Percentiles rank a stretch among this genome's conserved stretches.
These are phyloP conservation scores for Daldinia bambusicola DNA, from an alignment of 495 filamentous ascomycete genomes.

Conservation along the genomic window DNA sequence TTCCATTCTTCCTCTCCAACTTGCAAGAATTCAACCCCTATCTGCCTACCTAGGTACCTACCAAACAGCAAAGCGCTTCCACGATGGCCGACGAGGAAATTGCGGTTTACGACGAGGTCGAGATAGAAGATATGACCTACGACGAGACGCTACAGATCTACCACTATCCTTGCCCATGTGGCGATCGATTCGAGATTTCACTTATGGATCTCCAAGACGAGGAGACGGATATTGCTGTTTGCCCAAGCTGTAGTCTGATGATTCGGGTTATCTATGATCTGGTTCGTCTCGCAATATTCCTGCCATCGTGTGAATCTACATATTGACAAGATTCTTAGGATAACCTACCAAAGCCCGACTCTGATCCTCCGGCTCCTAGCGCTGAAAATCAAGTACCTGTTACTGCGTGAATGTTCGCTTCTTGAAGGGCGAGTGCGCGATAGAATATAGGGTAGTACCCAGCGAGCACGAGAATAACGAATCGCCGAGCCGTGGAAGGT, in stretches of 20 bases:
- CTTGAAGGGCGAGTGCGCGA: background rate
- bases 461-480: conserved; percentile 7
- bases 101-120: conserved; percentile 96
- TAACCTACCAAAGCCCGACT: conserved; percentile 48
- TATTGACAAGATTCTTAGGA: conserved; percentile 47
- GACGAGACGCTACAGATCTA: conserved; percentile 85
- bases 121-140: conserved; percentile 99
- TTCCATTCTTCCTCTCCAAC: background rate
- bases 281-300: conserved; percentile 60
- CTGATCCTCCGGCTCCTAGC: conserved; percentile 39
- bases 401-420: conserved; percentile 37
- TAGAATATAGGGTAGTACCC: background rate
- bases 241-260: conserved; percentile 96
- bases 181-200: conserved; percentile 94
- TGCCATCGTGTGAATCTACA: background rate
- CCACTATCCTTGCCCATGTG: conserved; percentile 95
- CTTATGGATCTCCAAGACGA: conserved; percentile 82
- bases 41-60: background rate
- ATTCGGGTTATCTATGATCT: conserved; percentile 92
- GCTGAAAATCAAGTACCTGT: conserved; percentile 45
- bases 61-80: conserved; percentile 1
- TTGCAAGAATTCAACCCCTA: background rate
- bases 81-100: conserved; percentile 74
- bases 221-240: conserved; percentile 90
- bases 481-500: conserved; percentile 18